A percentile compares a stretch with the other conserved stretches of the same genome.
Conservation (phyloP, 768 basidiomycete species). For the Hemileccinum impolitum region DNA sequence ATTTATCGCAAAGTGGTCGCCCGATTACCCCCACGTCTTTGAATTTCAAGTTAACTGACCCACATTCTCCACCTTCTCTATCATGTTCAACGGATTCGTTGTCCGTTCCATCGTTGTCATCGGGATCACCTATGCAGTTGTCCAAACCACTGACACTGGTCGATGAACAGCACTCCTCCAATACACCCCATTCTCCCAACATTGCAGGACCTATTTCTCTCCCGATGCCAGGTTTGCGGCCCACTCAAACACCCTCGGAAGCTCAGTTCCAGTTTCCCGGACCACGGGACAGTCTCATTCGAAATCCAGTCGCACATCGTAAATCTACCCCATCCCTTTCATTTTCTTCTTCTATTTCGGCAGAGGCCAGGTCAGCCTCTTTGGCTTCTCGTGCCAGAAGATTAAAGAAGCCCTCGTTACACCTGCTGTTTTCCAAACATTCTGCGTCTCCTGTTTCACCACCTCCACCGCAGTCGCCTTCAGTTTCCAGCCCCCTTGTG, state of each 20-base stretch:
- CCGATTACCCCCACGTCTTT: constrained; percentile 35
- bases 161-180: constrained; percentile 27
- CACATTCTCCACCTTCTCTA: constrained; percentile 43
- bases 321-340: constrained; percentile 37
- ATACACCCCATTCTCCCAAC: constrained; percentile 23
- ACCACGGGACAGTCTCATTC: constrained; percentile 28
- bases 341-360: constrained; percentile 30
- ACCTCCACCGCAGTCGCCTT: constrained; percentile 28
- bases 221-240: constrained; percentile 23
- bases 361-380: constrained; percentile 37
- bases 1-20: constrained; percentile 26
- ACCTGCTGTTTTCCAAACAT: constrained; percentile 64
- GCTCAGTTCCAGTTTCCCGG: constrained; percentile 47
- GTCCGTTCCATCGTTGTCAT: constrained; percentile 51
- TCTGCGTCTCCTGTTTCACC: constrained; percentile 47
- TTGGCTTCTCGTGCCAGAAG: constrained; percentile 31
- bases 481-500: constrained; percentile 7
- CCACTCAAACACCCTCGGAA: constrained; percentile 12
- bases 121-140: constrained; percentile 34
- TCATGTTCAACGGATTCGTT: constrained; percentile 62
- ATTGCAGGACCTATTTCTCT: constrained; percentile 31
- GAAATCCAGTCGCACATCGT: constrained; percentile 32
- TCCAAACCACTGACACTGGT: constrained; percentile 38
- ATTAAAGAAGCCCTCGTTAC: constrained; percentile 67
- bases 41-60: constrained; percentile 26